Evolutionary conservation across 805 yeast species (phyloP).

Genomic region (Hanseniaspora occidentalis): DNA sequence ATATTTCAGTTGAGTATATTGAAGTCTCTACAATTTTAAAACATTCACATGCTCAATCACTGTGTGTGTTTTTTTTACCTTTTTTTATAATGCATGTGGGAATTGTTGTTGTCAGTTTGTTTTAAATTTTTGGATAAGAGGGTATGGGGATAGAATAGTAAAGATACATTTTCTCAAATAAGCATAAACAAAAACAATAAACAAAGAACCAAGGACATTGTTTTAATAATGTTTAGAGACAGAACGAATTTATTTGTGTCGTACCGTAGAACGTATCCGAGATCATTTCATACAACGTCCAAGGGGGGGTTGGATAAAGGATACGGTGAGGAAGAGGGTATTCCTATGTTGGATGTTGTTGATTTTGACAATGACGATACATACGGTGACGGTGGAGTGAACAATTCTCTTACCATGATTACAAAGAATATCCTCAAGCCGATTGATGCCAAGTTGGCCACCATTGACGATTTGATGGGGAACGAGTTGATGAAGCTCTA

Average conservation of each 20-base stretch:
- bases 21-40: neutral
- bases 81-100: neutral
- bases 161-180: no score
- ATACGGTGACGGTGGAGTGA: slow-evolving; percentile 22
- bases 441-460: slow-evolving; percentile 48
- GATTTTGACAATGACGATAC: slow-evolving; percentile 22
- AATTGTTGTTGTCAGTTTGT: neutral
- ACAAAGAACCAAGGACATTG: neutral
- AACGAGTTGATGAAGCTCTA: slow-evolving; percentile 50
- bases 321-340: slow-evolving; percentile 17
- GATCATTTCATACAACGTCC: slow-evolving; percentile 42
- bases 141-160: no score
- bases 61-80: neutral
- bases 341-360: slow-evolving; percentile 16
- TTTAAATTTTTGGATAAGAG: neutral
- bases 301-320: slow-evolving; percentile 40
- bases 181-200: neutral
- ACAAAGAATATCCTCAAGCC: slow-evolving; percentile 26
- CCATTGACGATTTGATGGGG: slow-evolving; percentile 42
- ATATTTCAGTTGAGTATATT: neutral
- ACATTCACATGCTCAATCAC: no score
- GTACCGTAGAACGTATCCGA: slow-evolving; percentile 79
- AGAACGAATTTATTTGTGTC: slow-evolving; percentile 86
- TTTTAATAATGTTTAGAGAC: slow-evolving; percentile 64
- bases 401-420: slow-evolving; percentile 46